Base-by-base conservation (phyloP, 192 early-diverging fungal genomes). In the Ramicandelaber brevisporus region DNA sequence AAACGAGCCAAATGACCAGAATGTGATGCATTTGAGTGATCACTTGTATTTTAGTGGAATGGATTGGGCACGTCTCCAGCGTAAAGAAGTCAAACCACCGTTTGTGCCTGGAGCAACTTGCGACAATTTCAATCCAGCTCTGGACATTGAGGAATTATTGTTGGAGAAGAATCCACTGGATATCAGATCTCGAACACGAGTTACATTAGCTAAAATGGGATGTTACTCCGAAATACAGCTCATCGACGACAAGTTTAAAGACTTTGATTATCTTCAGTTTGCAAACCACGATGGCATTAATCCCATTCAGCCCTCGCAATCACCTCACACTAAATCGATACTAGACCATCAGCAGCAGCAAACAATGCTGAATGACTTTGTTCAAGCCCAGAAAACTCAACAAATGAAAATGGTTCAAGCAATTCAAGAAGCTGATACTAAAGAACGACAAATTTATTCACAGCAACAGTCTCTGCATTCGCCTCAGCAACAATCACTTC, bases 91-190 rank as follows among this genome's bases (percentile, higher is more conserved):
- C 1, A 40, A 35, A 2, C 81, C 89, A 16, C 71, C 82, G 6
- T 96, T 87, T 48, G 53, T 66, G 5, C 87, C 89, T 26, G 73
- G 75, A 48, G 75, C 61, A 28, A 82, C 86, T 41, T 53, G 66
- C 11, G 68, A 77, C 26, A 97, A 97, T 42, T 95, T 92, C 49
- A 88, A 97, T 59, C 78, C 79, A 5, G 78, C 84, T 13, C 72
- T 89, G 41, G 90, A 98, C 26, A 48, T 98, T 11, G 88, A 98
- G 36, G 92, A 98, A 38, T 63, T 95, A 16, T 48, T 98, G 24
- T 56, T 98, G n/a, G 88, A 98, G 41, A 86, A 92, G 20, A 85
- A 89, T 30, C 90, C 86, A 1, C 61, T 97, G 11, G 72, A 79
- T 17, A 71, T 65, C 14, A n/a, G 65, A 37, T 71, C 69, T 23